Base-by-base conservation (phyloP, 1,139 yeast species). In the Kodamaea derodonti region DNA sequence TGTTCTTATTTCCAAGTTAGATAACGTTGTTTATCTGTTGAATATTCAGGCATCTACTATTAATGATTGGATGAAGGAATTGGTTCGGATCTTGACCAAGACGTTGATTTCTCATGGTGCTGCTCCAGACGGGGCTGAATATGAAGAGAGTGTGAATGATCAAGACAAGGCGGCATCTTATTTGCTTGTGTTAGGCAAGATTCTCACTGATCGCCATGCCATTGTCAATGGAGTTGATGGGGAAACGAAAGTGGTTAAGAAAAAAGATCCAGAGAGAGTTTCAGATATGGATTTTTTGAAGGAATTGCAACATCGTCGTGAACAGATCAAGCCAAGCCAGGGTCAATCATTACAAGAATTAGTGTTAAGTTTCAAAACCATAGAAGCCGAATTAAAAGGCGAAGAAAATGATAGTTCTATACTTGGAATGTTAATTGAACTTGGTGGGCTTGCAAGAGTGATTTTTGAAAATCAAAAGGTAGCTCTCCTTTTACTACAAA, bases 121-220 rank as follows among this genome's bases (percentile, higher is more conserved):
- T 33, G 68, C 68, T 34, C 80, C 83, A 2, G 78, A 78, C 40
- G 95, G 94, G 14, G 85, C 78, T 36, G 97, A 88, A 47, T 92
- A 88, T 53, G 80, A 77, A 17, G 73, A 72, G 12, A 79, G 94
- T 0, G 65, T 90, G 33, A 75, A 76, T 28, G 80, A 75, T 31
- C 97, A 90, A 55, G 94, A 83, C 39, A 68, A 71, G 39, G 81
- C 81, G 0, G 79, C 79, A 29, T 70, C 78, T 1, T 75, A 80
- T 40, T 63, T 88, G 34, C 84, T 80, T 39, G 75, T 79, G 8
- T 45, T 88, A 3, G 79, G 79, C 32, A 64, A 67, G 34, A 55
- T 75, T 5, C 50, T 86, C 24, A 60, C 62, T 9, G 95, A 85
- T 51, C 60, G 97, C 35, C 42, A 53, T 10, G 60, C 54, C 25